phyloP scores from a whole-genome alignment of 2,329 filamentous ascomycete genomes.

The Thyridium curvatum region DNA sequence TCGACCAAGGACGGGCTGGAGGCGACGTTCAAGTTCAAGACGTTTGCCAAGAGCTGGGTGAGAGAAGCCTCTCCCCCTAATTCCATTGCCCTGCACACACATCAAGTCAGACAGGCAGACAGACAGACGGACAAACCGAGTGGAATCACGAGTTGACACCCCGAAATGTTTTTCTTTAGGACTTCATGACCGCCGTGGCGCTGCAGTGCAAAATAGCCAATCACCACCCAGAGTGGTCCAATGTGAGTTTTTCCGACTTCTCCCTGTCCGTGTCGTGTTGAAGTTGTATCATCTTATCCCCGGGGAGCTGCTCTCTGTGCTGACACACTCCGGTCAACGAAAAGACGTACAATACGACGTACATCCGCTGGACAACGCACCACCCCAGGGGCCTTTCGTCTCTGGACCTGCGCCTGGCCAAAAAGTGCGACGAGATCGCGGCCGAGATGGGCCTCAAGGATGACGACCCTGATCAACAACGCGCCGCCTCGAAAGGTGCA shows the following conservation, averaged over 20 bases:
- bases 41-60: slow-evolving; percentile 60
- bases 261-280: no score
- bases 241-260: slow-evolving; percentile 37
- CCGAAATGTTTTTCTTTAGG: slow-evolving; percentile 31
- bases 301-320: no score
- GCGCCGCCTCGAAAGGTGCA: slow-evolving; percentile 9
- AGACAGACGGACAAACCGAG: no score
- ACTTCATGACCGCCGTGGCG: slow-evolving; percentile 70
- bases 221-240: slow-evolving; percentile 74
- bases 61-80: no score
- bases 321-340: slow-evolving; percentile 37
- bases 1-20: slow-evolving; percentile 48
- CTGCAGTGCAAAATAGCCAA: slow-evolving; percentile 60
- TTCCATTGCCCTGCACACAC: no score
- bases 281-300: no score
- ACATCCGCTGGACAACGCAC: slow-evolving; percentile 70
- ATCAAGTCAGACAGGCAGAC: no score
- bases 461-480: no score
- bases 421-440: slow-evolving; percentile 55
- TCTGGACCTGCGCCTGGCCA: slow-evolving; percentile 57
- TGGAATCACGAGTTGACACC: no score
- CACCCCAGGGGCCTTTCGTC: slow-evolving; percentile 56
- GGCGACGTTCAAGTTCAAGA: slow-evolving; percentile 57
- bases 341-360: slow-evolving; percentile 54
- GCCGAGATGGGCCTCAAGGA: slow-evolving; percentile 11